These are phyloP conservation scores for Russula earlei DNA, from an alignment of 768 basidiomycete species.

Conservation along the genomic window DNA sequence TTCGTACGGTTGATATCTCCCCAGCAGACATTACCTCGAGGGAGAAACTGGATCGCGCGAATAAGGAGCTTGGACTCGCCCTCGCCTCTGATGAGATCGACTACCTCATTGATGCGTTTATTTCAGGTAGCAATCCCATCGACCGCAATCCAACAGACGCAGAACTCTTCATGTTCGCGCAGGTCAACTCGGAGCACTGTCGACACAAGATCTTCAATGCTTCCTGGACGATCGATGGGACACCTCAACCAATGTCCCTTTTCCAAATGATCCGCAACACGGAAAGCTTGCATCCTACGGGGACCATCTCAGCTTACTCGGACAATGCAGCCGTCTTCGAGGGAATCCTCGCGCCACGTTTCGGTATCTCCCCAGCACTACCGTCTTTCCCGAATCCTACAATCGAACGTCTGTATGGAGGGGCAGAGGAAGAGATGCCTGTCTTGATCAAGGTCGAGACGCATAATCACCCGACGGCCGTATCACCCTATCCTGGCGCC, in stretches of 20 bases:
- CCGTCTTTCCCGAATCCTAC: constrained; percentile 20
- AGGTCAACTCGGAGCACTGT: constrained; percentile 99
- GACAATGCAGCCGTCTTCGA: constrained; percentile 95
- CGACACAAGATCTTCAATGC: constrained; percentile 99
- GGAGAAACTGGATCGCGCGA: constrained; percentile 62
- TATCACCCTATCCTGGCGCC: constrained; percentile 97
- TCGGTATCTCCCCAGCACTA: constrained; percentile 39
- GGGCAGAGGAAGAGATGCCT: constrained; percentile 60
- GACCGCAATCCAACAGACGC: constrained; percentile 89
- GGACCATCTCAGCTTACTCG: constrained; percentile 94
- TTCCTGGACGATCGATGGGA: constrained; percentile 81
- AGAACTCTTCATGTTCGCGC: constrained; percentile 99
- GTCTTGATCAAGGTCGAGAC: constrained; percentile 98
- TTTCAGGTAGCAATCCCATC: constrained; percentile 56
- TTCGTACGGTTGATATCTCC: constrained; percentile 60
- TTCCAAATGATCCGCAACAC: constrained; percentile 99
- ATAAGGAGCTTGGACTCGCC: constrained; percentile 81
- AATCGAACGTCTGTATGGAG: constrained; percentile 37
- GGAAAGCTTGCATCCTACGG: constrained; percentile 59
- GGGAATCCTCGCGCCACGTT: constrained; percentile 66
- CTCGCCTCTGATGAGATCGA: constrained; percentile 80
- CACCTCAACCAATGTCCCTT: constrained; percentile 55
- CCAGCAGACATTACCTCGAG: constrained; percentile 36
- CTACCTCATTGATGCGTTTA: constrained; percentile 85
- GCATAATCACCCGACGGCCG: constrained; percentile 97